Evolutionary conservation across 2,329 filamentous ascomycete species (phyloP), one percentile per base, ranked within the genome.

Genomic region (Ascochyta koolunga): DNA sequence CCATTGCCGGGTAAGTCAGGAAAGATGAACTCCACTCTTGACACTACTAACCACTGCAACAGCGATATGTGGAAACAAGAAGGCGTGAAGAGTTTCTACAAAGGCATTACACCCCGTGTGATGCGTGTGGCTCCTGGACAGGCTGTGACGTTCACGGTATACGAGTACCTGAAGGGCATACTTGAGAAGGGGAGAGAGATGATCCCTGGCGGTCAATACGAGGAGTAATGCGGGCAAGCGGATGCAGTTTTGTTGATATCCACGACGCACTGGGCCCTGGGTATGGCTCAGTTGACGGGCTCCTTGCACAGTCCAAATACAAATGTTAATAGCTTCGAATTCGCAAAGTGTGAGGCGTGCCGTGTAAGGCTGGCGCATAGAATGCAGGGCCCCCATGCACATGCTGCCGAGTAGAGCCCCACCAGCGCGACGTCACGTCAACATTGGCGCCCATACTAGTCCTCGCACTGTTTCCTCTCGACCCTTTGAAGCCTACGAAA

Each of bases 101-200:
- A 98, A 84, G 95, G 95, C 68, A 99, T 99, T 77, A 99, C 95
- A 40, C 95, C 95, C 6, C 86, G 95, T 67, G 90, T 99, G 65
- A 98, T 98, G 92, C 87, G 95, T 70, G 95, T 99, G 48, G 95
- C 95, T 22, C 95, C 95, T 7, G 95, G 95, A 40, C 95, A 99
- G 81, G 95, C 87, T 16, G 86, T 89, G 38, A 89, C 86, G 2
- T 89, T 89, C 65, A 88, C 80, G 16, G 80, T 82, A 16, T 82
- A 82, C 55, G 80, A 82, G 62, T 82, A 80, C 50, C 59, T 82
- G 53, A 81, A 80, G 68, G 75, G 71, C n/a, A 64, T 80, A 5
- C 61, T 82, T 37, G 79, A 83, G 70, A 79, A 74, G 67, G 64
- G 71, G 4, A 64, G 79, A 58, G 80, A 82, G 3, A 75, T 78